Conservation (phyloP, 148 eudicot genomes). For the Persicaria tinctoria region DNA sequence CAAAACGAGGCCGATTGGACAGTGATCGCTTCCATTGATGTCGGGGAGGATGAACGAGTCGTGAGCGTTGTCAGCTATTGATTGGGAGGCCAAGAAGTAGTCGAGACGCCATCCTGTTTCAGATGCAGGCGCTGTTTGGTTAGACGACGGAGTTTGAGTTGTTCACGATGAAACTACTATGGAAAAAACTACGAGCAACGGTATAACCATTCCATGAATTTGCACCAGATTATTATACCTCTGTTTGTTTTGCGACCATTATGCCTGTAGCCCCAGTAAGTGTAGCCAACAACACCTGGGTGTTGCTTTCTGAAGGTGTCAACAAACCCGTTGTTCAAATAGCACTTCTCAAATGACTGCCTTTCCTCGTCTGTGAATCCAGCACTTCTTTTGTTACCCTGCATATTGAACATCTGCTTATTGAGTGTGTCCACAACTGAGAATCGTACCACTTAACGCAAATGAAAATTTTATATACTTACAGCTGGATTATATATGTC, state of each 20-base stretch:
- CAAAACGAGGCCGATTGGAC: conserved; percentile 87
- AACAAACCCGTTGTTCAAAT: conserved; percentile 65
- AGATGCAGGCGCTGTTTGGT: conserved; percentile 6
- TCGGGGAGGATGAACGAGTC: conserved; percentile 92
- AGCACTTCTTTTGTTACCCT: conserved; percentile 96
- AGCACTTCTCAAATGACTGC: conserved; percentile 67
- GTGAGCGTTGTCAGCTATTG: conserved; percentile 55
- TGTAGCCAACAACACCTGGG: conserved; percentile 80
- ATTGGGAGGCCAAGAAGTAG: conserved; percentile 73
- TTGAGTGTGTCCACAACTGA: not conserved
- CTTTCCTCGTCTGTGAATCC: conserved; percentile 96
- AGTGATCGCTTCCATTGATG: conserved; percentile 85
- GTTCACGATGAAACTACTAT: not conserved
- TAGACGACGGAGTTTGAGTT: not conserved
- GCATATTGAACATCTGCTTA: conserved; percentile 11
- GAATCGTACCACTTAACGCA: not conserved
- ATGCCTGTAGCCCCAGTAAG: conserved; percentile 95
- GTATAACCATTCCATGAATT: not conserved
- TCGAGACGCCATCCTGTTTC: conserved; percentile 92
- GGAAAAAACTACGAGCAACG: not conserved
- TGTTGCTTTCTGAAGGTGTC: conserved; percentile 91
- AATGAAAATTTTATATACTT: conserved; percentile 21
- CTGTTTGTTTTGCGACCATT: conserved; percentile 80
- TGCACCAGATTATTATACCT: conserved; percentile 32
- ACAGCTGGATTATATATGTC: conserved; percentile 95